Evolutionary conservation across 2,329 filamentous ascomycete species (phyloP).

Genomic region (Penicillium sp.): DNA sequence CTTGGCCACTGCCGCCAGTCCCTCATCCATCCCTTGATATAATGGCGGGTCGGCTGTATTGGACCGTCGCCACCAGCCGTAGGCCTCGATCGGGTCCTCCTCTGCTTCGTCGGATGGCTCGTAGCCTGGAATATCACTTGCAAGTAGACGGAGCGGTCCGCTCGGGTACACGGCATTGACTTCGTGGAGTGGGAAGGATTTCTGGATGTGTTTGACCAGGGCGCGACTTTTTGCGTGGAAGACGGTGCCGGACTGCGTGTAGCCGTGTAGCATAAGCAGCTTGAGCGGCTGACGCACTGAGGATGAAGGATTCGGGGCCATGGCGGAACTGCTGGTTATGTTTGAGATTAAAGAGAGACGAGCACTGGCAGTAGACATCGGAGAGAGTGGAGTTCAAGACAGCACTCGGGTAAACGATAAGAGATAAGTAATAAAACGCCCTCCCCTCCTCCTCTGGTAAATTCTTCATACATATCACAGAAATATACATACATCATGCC

Average conservation of each 20-base stretch:
- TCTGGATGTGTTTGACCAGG: constrained; percentile 72
- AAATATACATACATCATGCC: constrained; percentile 8
- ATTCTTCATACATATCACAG: constrained; percentile 12
- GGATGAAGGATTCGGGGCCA: constrained; percentile 15
- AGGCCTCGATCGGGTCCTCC: constrained; percentile 60
- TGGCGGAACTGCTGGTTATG: constrained; percentile 1
- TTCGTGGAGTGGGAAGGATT: constrained; percentile 61
- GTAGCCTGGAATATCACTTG: constrained; percentile 67
- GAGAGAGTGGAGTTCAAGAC: neutral
- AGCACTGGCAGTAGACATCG: neutral
- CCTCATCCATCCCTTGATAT: constrained; percentile 66
- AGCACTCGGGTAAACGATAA: constrained; percentile 5
- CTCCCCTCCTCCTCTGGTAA: neutral
- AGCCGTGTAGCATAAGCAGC: constrained; percentile 79
- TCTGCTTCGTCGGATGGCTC: constrained; percentile 38
- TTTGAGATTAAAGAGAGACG: constrained; percentile 1
- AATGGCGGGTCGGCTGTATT: constrained; percentile 56
- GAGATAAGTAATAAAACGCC: constrained; percentile 1
- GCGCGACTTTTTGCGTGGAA: constrained; percentile 88
- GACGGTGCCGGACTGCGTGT: constrained; percentile 79
- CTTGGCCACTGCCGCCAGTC: constrained; percentile 59
- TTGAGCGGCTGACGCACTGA: constrained; percentile 43
- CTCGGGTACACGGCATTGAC: constrained; percentile 64
- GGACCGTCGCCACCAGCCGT: constrained; percentile 74
- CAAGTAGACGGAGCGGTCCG: constrained; percentile 58